phyloP scores from a whole-genome alignment of 2,329 filamentous ascomycete genomes.

The Ophiostoma tasmaniense region DNA sequence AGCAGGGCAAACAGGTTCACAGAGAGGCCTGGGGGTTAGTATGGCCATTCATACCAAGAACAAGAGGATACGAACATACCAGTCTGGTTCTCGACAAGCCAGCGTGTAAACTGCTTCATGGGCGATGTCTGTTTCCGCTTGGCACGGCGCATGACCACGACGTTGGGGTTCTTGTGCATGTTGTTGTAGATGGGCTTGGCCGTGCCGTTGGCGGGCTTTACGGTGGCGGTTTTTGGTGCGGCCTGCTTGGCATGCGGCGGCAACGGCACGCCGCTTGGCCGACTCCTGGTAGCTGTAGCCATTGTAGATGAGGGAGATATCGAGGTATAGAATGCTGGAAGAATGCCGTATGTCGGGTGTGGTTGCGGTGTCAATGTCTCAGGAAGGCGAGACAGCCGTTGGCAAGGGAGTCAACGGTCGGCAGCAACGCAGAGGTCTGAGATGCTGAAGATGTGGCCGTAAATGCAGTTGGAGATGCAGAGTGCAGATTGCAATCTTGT shows the following conservation, averaged over 20 bases:
- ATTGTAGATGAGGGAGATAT: background rate
- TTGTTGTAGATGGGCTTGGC: conserved; percentile 44
- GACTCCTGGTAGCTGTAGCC: conserved; percentile 10
- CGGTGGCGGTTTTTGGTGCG: background rate
- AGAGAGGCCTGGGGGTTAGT: conserved; percentile 55
- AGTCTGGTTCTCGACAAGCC: conserved; percentile 72
- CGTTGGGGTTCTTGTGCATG: conserved; percentile 44
- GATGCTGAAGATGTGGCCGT: background rate
- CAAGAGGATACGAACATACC: conserved; percentile 43
- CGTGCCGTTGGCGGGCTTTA: conserved; percentile 30
- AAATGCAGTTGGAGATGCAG: background rate
- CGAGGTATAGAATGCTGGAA: background rate
- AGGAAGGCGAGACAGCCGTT: conserved; percentile 2
- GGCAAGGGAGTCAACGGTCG: background rate
- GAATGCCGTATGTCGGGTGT: background rate
- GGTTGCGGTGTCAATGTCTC: background rate
- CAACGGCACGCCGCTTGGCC: conserved; percentile 8
- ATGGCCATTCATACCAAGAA: background rate
- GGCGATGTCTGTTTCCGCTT: conserved; percentile 56
- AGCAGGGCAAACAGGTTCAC: conserved; percentile 79
- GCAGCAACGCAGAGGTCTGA: background rate
- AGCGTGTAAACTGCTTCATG: conserved; percentile 52
- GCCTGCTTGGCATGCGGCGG: conserved; percentile 8
- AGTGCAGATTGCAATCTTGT: background rate
- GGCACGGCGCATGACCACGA: conserved; percentile 43